phyloP scores from a whole-genome alignment of 225 moss, liverwort and hornwort species.

The Polytrichum commune region DNA sequence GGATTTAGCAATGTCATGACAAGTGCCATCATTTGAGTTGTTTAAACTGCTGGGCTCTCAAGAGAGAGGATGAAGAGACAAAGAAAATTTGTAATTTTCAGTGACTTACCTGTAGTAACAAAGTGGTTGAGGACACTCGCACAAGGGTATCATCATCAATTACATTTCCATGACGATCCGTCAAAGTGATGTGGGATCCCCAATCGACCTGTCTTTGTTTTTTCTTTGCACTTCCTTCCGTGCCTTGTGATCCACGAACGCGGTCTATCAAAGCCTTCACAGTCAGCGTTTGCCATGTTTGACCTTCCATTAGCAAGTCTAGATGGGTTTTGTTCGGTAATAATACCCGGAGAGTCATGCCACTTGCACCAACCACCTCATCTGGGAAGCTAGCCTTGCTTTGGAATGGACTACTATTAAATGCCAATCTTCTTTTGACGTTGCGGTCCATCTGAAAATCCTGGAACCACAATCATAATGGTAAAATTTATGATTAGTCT shows the following conservation, averaged over 20 bases:
- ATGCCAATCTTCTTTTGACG: too few species aligned
- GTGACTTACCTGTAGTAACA: slow-evolving; percentile 7
- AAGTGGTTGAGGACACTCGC: neutral
- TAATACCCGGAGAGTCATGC: neutral
- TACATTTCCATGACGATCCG: slow-evolving; percentile 3
- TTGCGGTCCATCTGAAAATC: too few species aligned
- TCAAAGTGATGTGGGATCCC: slow-evolving; percentile 8
- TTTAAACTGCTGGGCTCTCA: neutral
- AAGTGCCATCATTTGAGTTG: too few species aligned
- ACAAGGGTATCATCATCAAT: neutral
- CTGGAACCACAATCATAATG: too few species aligned
- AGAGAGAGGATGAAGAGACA: neutral
- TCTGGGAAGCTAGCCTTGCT: too few species aligned
- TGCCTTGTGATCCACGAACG: neutral
- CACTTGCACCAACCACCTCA: too few species aligned
- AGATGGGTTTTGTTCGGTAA: slow-evolving; percentile 9
- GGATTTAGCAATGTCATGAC: neutral
- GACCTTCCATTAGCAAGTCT: neutral
- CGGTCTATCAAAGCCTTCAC: neutral
- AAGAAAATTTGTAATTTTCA: neutral
- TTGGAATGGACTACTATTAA: too few species aligned
- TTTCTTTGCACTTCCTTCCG: neutral
- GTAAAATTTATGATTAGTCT: too few species aligned
- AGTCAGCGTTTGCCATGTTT: neutral
- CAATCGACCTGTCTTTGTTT: slow-evolving; percentile 8